A percentile compares a stretch with the other conserved stretches of the same genome.
phyloP scores from a whole-genome alignment of 495 filamentous ascomycete genomes.

The Neurospora discreta region DNA sequence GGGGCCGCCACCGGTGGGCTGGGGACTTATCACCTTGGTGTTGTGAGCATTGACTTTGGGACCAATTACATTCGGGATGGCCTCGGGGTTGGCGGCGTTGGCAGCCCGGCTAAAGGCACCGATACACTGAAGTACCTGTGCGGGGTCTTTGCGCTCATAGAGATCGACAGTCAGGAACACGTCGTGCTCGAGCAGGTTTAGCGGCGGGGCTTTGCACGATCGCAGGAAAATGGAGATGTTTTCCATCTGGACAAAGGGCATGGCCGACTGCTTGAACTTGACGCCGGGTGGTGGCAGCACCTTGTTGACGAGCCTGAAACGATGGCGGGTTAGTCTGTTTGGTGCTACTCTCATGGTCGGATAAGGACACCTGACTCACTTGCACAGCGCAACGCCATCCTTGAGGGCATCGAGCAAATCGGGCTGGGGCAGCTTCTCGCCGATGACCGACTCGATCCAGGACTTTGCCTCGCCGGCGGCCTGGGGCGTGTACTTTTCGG shows the following conservation, averaged over 20 bases:
- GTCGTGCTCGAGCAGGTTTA: slow-evolving; percentile 86
- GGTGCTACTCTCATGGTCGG: no score
- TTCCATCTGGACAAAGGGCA: slow-evolving; percentile 99
- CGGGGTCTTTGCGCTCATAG: slow-evolving; percentile 91
- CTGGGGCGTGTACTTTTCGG: slow-evolving; percentile 87
- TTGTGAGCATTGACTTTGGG: slow-evolving; percentile 44
- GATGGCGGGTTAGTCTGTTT: slow-evolving; percentile 17
- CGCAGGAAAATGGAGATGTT: slow-evolving; percentile 95
- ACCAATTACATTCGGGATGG: slow-evolving; percentile 64
- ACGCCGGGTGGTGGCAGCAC: slow-evolving; percentile 66
- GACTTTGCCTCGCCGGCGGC: slow-evolving; percentile 74
- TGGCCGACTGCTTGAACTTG: slow-evolving; percentile 66
- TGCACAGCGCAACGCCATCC: slow-evolving; percentile 87
- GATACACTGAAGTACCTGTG: slow-evolving; percentile 91
- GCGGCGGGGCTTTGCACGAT: slow-evolving; percentile 70
- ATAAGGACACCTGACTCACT: slow-evolving; percentile 38
- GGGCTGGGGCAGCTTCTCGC: slow-evolving; percentile 52
- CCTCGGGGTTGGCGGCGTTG: slow-evolving; percentile 59
- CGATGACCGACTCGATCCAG: slow-evolving; percentile 83
- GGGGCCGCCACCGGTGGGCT: slow-evolving; percentile 45
- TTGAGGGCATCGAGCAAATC: slow-evolving; percentile 81
- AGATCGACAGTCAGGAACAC: slow-evolving; percentile 96
- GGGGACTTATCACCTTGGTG: slow-evolving; percentile 50
- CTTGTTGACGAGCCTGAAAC: slow-evolving; percentile 71
- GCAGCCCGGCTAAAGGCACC: slow-evolving; percentile 84